Conservation (phyloP, 2,329 filamentous ascomycete genomes). For the Phialemoniopsis sp. region DNA sequence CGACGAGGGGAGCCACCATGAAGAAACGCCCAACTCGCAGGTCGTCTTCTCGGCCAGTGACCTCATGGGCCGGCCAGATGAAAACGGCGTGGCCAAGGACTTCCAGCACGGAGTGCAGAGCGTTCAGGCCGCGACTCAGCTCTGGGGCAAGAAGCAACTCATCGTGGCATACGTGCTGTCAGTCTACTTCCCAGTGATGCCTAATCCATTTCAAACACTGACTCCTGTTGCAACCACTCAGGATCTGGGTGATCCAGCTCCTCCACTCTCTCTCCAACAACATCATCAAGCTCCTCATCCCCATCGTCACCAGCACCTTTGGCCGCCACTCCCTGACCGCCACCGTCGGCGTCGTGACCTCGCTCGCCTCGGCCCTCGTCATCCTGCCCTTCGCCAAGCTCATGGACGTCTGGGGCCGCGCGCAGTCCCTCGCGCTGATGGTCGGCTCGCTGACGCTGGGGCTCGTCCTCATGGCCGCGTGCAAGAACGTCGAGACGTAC, state of each 20-base stretch:
- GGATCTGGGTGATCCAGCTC: conserved; percentile 36
- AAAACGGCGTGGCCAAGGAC: conserved; percentile 22
- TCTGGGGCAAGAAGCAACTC: conserved; percentile 34
- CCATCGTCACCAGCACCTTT: conserved; percentile 48
- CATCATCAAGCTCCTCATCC: conserved; percentile 31
- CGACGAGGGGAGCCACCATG: too few species aligned
- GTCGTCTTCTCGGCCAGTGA: too few species aligned
- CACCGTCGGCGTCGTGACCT: conserved; percentile 48
- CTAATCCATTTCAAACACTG: background rate
- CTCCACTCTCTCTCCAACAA: conserved; percentile 30
- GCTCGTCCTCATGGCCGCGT: conserved; percentile 64
- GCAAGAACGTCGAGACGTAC: conserved; percentile 55
- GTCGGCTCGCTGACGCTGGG: conserved; percentile 44
- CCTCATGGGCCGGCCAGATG: too few species aligned
- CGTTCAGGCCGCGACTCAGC: conserved; percentile 41
- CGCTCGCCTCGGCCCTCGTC: conserved; percentile 53
- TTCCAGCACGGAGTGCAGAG: conserved; percentile 42
- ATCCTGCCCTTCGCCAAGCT: conserved; percentile 65
- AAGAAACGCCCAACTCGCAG: too few species aligned
- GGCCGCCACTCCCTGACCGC: conserved; percentile 47
- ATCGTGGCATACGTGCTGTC: conserved; percentile 38
- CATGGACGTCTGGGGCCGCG: conserved; percentile 63
- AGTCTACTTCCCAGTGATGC: conserved; percentile 12
- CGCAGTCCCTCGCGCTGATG: conserved; percentile 56
- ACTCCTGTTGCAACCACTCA: conserved; percentile 8